Evolutionary conservation across 352 stramenopile genomes (phyloP).

Genomic region (Globisporangium iwayamae): DNA sequence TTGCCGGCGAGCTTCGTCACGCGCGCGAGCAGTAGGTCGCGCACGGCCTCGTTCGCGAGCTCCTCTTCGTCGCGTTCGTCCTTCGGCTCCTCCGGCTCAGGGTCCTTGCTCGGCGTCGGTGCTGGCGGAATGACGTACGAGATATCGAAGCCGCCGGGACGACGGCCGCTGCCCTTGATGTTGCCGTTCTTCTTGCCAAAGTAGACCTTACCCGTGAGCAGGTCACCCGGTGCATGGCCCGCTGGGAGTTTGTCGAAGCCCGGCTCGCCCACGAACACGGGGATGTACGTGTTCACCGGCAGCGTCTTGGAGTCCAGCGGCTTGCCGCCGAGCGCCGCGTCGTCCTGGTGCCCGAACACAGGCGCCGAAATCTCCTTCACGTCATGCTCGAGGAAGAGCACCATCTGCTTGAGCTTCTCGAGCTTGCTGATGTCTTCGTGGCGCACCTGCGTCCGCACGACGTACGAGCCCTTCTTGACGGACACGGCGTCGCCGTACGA

Average conservation of each 20-base stretch:
- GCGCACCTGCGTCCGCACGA: slow-evolving; percentile 68
- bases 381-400: slow-evolving; percentile 68
- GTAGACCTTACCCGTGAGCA: slow-evolving; percentile 63
- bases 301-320: slow-evolving; percentile 46
- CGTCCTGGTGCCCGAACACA: slow-evolving; percentile 66
- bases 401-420: slow-evolving; percentile 78
- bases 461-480: slow-evolving; percentile 85
- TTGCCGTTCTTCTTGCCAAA: slow-evolving; percentile 72
- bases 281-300: slow-evolving; percentile 48
- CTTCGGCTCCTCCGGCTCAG: slow-evolving; percentile 58
- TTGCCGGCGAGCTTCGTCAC: slow-evolving; percentile 71
- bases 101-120: slow-evolving; percentile 50
- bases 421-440: slow-evolving; percentile 83
- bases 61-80: slow-evolving; percentile 68
- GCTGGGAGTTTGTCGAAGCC: slow-evolving; percentile 64
- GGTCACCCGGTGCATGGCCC: slow-evolving; percentile 49
- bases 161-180: slow-evolving; percentile 54
- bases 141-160: slow-evolving; percentile 67
- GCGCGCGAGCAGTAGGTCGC: slow-evolving; percentile 61
- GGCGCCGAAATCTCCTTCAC: slow-evolving; percentile 66
- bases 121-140: slow-evolving; percentile 71
- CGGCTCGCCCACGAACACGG: slow-evolving; percentile 75
- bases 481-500: slow-evolving; percentile 78
- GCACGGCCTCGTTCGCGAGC: slow-evolving; percentile 67
- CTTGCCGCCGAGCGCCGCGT: slow-evolving; percentile 58